phyloP scores from a whole-genome alignment of 2,329 filamentous ascomycete species.

The Aspergillus caelatus region DNA sequence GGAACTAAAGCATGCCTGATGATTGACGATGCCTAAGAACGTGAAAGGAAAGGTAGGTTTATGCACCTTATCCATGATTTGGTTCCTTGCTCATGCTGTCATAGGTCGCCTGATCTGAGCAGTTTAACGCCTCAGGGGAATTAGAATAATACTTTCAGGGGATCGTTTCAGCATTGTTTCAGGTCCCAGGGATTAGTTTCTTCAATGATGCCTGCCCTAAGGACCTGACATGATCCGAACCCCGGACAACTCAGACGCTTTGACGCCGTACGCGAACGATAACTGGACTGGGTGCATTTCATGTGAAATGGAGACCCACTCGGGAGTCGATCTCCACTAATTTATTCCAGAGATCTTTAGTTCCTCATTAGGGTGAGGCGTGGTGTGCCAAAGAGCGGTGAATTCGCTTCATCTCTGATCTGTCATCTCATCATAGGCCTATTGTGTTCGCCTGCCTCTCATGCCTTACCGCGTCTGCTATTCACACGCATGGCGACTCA shows the following conservation, averaged over 20 bases:
- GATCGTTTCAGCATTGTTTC: constrained; percentile 1
- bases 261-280: constrained; percentile 1
- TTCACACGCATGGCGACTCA: background rate
- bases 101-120: background rate
- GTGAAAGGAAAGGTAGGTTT: background rate
- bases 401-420: constrained; percentile 11
- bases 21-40: background rate
- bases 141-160: background rate
- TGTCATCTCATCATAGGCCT: constrained; percentile 14
- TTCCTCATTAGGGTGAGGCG: background rate
- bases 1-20: background rate
- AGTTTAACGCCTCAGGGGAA: background rate
- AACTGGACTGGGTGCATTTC: background rate
- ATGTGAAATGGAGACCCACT: constrained; percentile 1
- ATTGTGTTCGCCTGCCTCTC: constrained; percentile 3
- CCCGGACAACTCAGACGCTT: constrained; percentile 2
- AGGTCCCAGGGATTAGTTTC: background rate
- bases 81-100: background rate
- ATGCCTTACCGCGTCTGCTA: background rate
- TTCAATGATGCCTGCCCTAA: constrained; percentile 1
- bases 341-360: background rate
- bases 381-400: constrained; percentile 12
- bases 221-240: background rate
- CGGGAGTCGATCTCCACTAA: background rate
- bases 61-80: background rate